These are phyloP conservation scores for Tetrapyrgos nigripes DNA, from an alignment of 1,284 basidiomycete genomes.

Conservation along the genomic window DNA sequence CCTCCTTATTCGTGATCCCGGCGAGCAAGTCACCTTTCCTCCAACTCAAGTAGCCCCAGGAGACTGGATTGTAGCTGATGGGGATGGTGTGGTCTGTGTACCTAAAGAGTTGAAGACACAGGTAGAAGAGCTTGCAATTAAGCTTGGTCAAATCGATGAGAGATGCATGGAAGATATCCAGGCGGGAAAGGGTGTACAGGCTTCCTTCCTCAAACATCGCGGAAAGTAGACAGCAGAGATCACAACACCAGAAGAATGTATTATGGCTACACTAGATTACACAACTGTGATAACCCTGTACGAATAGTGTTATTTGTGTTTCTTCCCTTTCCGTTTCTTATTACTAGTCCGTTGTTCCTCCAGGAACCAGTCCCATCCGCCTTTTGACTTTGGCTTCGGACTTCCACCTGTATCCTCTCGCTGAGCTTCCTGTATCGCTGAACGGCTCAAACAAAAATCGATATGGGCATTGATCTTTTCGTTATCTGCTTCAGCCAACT, in stretches of 20 bases:
- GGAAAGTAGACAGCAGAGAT: conserved; percentile 49
- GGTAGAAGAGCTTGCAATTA: conserved; percentile 67
- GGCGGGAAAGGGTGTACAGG: conserved; percentile 76
- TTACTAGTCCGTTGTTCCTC: neutral
- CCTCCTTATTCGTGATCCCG: conserved; percentile 57
- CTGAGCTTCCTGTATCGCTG: conserved; percentile 73
- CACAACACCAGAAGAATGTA: conserved; percentile 9
- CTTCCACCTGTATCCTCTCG: conserved; percentile 36
- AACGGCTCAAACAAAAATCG: conserved; percentile 78
- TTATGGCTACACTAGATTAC: conserved; percentile 1
- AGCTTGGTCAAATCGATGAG: conserved; percentile 74
- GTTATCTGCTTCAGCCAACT: conserved; percentile 64
- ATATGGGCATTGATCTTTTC: conserved; percentile 74
- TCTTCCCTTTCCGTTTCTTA: conserved; percentile 13
- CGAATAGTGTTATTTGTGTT: neutral
- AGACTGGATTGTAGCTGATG: conserved; percentile 87
- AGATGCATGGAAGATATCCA: conserved; percentile 81
- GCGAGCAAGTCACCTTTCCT: conserved; percentile 49
- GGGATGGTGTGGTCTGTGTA: conserved; percentile 91
- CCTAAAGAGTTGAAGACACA: conserved; percentile 61
- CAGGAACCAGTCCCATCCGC: conserved; percentile 17
- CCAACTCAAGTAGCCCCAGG: conserved; percentile 73
- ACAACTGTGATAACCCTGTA: conserved; percentile 5
- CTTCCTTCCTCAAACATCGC: conserved; percentile 81
- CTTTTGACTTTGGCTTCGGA: conserved; percentile 24